phyloP scores from a whole-genome alignment of 2,329 filamentous ascomycete species.

The Arthrobotrys sinensis region DNA sequence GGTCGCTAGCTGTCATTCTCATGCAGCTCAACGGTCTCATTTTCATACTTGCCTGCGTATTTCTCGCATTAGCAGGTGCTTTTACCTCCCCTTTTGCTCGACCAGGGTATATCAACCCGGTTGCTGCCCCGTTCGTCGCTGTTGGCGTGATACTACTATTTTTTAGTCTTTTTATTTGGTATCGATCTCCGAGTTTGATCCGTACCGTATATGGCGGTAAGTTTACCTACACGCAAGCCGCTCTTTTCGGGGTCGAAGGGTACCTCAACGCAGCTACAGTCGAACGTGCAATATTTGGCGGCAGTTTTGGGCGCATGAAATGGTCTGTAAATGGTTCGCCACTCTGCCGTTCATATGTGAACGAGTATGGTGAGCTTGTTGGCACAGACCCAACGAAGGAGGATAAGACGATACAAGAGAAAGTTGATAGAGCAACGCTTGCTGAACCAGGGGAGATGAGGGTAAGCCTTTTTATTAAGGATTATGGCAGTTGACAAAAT shows the following conservation, averaged over 20 bases:
- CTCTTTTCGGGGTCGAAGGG: conserved; percentile 66
- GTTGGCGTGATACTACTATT: neutral
- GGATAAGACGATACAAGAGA: conserved; percentile 63
- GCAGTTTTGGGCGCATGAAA: conserved; percentile 65
- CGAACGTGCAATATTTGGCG: conserved; percentile 65
- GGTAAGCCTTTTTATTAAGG: conserved; percentile 50
- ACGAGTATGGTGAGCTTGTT: conserved; percentile 64
- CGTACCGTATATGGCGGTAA: conserved; percentile 65
- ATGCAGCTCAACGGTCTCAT: neutral
- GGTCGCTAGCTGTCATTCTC: neutral
- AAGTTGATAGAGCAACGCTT: conserved; percentile 64
- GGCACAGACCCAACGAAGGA: conserved; percentile 65
- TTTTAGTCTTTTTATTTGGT: conserved; percentile 44
- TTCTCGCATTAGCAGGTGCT: no score
- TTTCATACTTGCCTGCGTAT: neutral
- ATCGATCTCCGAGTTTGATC: conserved; percentile 64
- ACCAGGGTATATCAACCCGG: no score
- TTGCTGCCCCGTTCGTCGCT: no score
- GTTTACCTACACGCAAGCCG: conserved; percentile 65
- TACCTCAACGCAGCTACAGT: conserved; percentile 65
- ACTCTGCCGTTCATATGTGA: conserved; percentile 64
- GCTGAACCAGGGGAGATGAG: conserved; percentile 65
- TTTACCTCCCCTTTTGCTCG: no score
- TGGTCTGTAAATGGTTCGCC: conserved; percentile 66
- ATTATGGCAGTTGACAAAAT: no score